A percentile compares a stretch with the other conserved stretches of the same genome.
These are phyloP conservation scores for Rhizoclosmatium sp. DNA, from an alignment of 192 early-diverging fungal species.

Conservation along the genomic window DNA sequence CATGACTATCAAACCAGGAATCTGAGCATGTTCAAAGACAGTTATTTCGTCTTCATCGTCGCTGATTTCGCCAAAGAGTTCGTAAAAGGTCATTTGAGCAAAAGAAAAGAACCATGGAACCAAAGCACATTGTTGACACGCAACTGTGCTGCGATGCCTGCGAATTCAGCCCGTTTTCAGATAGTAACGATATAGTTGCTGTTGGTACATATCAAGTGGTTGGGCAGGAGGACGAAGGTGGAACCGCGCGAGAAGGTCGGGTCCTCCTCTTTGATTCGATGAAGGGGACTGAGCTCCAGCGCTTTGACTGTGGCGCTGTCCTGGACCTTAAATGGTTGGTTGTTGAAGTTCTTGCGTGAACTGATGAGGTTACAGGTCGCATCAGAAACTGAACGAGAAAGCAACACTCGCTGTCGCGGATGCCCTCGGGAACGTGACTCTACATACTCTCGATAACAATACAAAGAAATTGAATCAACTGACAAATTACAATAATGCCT, in stretches of 20 bases:
- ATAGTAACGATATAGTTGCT: conserved; percentile 35
- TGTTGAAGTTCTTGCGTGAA: conserved; percentile 17
- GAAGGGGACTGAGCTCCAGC: neutral
- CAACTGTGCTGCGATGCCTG: conserved; percentile 60
- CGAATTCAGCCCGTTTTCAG: conserved; percentile 57
- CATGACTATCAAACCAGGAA: conserved; percentile 1
- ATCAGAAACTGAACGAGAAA: neutral
- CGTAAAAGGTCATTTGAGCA: conserved; percentile 4
- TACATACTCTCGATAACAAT: conserved; percentile 28
- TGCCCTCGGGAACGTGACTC: conserved; percentile 35
- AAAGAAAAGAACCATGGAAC: conserved; percentile 28
- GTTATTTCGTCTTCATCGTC: neutral
- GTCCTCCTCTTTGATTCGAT: conserved; percentile 67
- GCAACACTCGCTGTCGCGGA: conserved; percentile 39
- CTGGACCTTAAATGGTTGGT: conserved; percentile 59
- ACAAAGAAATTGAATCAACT: conserved; percentile 1
- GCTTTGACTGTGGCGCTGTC: conserved; percentile 45
- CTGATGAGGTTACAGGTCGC: neutral
- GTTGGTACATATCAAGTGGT: conserved; percentile 65
- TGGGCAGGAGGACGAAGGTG: conserved; percentile 14
- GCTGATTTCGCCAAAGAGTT: conserved; percentile 28
- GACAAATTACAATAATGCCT: conserved; percentile 36
- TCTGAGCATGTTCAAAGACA: conserved; percentile 14
- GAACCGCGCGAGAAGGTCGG: conserved; percentile 68
- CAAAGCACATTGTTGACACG: conserved; percentile 48